Percentiles rank a stretch among this genome's conserved stretches.
Evolutionary conservation across 352 stramenopile genomes (phyloP).

Genomic region (Phytopythium montanum): DNA sequence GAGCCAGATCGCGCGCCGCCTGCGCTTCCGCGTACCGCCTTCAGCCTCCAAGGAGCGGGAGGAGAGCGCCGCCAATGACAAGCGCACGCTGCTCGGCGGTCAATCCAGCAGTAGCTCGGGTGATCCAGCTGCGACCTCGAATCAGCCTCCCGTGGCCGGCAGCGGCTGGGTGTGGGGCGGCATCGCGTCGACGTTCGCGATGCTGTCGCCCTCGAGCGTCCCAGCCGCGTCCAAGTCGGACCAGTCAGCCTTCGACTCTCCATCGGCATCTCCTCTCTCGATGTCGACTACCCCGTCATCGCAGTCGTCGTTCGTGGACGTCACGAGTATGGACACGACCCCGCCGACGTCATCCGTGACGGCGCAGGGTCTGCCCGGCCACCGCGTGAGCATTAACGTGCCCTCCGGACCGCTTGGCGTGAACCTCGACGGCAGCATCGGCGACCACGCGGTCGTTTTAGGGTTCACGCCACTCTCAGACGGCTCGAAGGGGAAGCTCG

Average conservation of each 20-base stretch:
- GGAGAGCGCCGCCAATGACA: slow-evolving; percentile 5
- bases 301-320: slow-evolving; percentile 12
- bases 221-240: not conserved
- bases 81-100: slow-evolving; percentile 10
- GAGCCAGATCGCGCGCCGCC: slow-evolving; percentile 26
- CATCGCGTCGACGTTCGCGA: slow-evolving; percentile 3
- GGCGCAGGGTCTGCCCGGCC: slow-evolving; percentile 11
- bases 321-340: slow-evolving; percentile 22
- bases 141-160: not conserved
- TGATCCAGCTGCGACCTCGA: not conserved
- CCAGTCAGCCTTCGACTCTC: not conserved
- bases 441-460: slow-evolving; percentile 51
- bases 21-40: slow-evolving; percentile 42
- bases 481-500: slow-evolving; percentile 45
- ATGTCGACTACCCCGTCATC: not conserved
- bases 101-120: slow-evolving; percentile 9
- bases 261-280: not conserved
- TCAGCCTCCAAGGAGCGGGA: not conserved
- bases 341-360: slow-evolving; percentile 2
- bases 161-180: slow-evolving; percentile 4
- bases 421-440: slow-evolving; percentile 49
- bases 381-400: slow-evolving; percentile 30
- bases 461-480: slow-evolving; percentile 60
- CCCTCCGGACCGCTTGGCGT: slow-evolving; percentile 62
- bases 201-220: slow-evolving; percentile 2